Base-by-base conservation (phyloP, 306 rosid genomes). In the Pterocarpus santalinus region DNA sequence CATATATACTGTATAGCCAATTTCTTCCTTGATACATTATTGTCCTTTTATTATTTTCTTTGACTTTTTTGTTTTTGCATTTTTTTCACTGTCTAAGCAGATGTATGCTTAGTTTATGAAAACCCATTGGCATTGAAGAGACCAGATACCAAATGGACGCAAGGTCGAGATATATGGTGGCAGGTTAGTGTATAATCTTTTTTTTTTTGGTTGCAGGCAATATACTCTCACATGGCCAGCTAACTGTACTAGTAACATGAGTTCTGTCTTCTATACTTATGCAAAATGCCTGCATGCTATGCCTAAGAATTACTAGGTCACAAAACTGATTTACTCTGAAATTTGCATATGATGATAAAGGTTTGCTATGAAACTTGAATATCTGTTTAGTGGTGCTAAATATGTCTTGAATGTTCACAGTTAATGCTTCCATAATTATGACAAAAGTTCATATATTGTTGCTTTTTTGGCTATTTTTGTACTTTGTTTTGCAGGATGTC, bases 91-190 rank as follows among this genome's bases (percentile, higher is more conserved):
- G 73, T 83, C 73, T 52, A 46, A 57, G 77, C 87, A 93, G 99
- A 82, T 84, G 83, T 82, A 5, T 91, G 98, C 88, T 85, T 95
- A 71, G 88, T 89, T 65, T 95, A 88, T 72, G 99, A 86, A 68
- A 95, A 95, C 69, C 75, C 76, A 76, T 81, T 32, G 39, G 97
- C 98, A 15, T 55, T 88, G 87, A 93, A 75, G 82, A 93, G 93
- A 82, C 91, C 62, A 69, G 85, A 81, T 82, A 93, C 99, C 58
- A 87, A 89, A 81, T 95, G 98, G 97, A 80, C 85, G 75, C 84
- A 89, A 77, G 94, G 94, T 85, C 85, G 97, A 75, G 99, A 93
- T 86, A 83, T 90, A 82, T 95, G 99, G 97, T 95, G 99, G 99
- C 99, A 95, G 99, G 99, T 95, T 83, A 80, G 93, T 78, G 47